A percentile compares a stretch with the other conserved stretches of the same genome.
These are phyloP conservation scores for Hermanozyma aechmeae DNA, from an alignment of 805 yeast genomes.

Conservation along the genomic window DNA sequence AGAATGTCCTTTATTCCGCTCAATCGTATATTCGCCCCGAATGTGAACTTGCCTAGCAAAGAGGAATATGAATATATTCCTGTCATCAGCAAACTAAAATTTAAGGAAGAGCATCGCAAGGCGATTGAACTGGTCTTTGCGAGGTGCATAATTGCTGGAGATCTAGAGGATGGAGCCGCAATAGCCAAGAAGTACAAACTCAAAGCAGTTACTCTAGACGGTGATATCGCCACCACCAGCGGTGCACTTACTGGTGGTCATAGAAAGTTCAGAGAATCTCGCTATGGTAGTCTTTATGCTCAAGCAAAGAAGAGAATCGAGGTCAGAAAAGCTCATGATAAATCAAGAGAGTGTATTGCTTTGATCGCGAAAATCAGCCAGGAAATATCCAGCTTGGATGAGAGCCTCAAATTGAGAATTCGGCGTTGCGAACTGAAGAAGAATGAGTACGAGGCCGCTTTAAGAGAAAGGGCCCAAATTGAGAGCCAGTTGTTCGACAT, in stretches of 20 bases:
- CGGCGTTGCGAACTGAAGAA: no score
- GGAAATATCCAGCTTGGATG: no score
- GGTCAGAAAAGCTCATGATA: no score
- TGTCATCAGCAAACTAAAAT: slow-evolving; percentile 63
- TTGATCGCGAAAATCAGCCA: no score
- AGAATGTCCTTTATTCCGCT: slow-evolving; percentile 89
- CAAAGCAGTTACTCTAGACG: slow-evolving; percentile 81
- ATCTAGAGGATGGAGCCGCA: slow-evolving; percentile 59
- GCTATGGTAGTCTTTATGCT: slow-evolving; percentile 60
- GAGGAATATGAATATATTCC: slow-evolving; percentile 59
- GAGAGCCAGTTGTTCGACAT: no score
- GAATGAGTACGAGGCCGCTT: no score
- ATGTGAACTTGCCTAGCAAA: slow-evolving; percentile 49
- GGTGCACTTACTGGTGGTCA: slow-evolving; percentile 90
- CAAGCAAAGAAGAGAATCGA: slow-evolving; percentile 46
- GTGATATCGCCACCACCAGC: slow-evolving; percentile 75
- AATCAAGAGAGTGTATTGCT: no score
- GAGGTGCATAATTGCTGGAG: slow-evolving; percentile 65
- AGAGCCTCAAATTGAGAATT: no score
- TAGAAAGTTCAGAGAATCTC: slow-evolving; percentile 54
- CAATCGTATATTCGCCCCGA: slow-evolving; percentile 46
- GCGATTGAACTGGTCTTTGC: slow-evolving; percentile 81
- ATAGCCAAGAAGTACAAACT: slow-evolving; percentile 52
- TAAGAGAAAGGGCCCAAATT: no score
- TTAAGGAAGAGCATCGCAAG: slow-evolving; percentile 40